Evolutionary conservation across 139 green algal genomes (phyloP), one percentile per base, ranked within the genome.

Genomic region (Spirogloea muscicola): DNA sequence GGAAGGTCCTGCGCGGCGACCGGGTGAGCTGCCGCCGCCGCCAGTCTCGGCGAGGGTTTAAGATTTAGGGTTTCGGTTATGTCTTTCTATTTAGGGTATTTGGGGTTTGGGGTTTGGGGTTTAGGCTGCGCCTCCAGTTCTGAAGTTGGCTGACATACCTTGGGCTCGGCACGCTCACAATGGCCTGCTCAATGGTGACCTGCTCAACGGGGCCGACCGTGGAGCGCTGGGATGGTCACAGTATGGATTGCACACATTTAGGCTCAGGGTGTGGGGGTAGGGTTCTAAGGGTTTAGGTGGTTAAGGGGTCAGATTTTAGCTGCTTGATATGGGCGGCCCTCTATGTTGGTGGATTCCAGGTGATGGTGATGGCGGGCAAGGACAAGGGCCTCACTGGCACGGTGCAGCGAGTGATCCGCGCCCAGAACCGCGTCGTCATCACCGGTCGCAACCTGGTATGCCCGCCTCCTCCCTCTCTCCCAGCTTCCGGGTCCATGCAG

Each of bases 381-480:
- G 89, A 93, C 65, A 78, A 79, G 31, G 89, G 89, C 1, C 72
- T 88, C 67, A 83, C 74, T 21, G 89, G 89, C 21, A 87, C 66
- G 0, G 81, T 93, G 7, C 60, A 63, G 48, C 84, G 82, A 39
- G 81, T 86, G 18, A 10, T 69, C 10, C 41, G 72, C 3, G 10
- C 59, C 0, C 77, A 84, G 41, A 86, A 82, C 9, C 58, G 58
- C 0, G 85, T 94, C 18, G 55, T 91, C n/a, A 83, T 94, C 4
- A 85, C 91, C 44, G 89, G 89, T 31, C 68, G 82, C 1, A 92
- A 93, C 61, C 63, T 93, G 86, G 89, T 93, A 74, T n/a, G n/a
- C n/a, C n/a, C n/a, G n/a, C n/a, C n/a, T n/a, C n/a, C n/a, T n/a
- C n/a, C n/a, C n/a, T n/a, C n/a, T n/a, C n/a, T n/a, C n/a, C n/a